Evolutionary conservation across 495 filamentous ascomycete genomes (phyloP).

Genomic region (Penicillium ucsense): DNA sequence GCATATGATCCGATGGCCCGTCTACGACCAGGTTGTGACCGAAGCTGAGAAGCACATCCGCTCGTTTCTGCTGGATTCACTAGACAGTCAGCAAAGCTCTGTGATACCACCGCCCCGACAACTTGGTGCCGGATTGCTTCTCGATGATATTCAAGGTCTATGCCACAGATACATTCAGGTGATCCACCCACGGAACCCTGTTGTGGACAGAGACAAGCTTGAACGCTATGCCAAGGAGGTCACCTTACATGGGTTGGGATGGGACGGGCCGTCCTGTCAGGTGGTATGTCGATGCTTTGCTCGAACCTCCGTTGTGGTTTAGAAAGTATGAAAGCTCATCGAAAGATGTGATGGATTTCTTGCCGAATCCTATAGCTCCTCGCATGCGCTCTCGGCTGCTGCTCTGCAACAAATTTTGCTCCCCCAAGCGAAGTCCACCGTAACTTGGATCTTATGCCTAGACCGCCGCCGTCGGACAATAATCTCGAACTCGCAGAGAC

Average conservation of each 20-base stretch:
- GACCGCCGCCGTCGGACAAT: constrained; percentile 11
- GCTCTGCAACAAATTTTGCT: constrained; percentile 9
- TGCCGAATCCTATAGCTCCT: constrained; percentile 8
- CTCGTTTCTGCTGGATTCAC: constrained; percentile 18
- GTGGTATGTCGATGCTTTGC: constrained; percentile 11
- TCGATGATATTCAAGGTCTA: constrained; percentile 13
- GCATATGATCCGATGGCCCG: constrained; percentile 20
- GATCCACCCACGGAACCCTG: constrained; percentile 14
- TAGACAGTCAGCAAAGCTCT: constrained; percentile 7
- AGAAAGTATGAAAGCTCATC: constrained; percentile 1
- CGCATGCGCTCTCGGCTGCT: constrained; percentile 17
- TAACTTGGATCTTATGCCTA: constrained; percentile 12
- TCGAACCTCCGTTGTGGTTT: background rate
- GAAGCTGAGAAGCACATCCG: constrained; percentile 16
- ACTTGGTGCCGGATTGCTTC: constrained; percentile 4
- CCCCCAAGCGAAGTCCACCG: constrained; percentile 7
- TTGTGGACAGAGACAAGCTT: constrained; percentile 14
- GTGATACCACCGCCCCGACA: constrained; percentile 5
- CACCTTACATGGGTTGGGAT: constrained; percentile 15
- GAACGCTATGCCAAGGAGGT: constrained; percentile 17
- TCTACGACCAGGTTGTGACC: constrained; percentile 14
- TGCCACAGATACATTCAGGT: constrained; percentile 13
- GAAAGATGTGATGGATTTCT: background rate
- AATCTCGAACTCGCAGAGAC: constrained; percentile 15
- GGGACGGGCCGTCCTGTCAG: constrained; percentile 20